Percentiles rank a stretch among this genome's conserved stretches.
phyloP scores from a whole-genome alignment of 805 yeast species.

The Hanseniaspora taiwanica region DNA sequence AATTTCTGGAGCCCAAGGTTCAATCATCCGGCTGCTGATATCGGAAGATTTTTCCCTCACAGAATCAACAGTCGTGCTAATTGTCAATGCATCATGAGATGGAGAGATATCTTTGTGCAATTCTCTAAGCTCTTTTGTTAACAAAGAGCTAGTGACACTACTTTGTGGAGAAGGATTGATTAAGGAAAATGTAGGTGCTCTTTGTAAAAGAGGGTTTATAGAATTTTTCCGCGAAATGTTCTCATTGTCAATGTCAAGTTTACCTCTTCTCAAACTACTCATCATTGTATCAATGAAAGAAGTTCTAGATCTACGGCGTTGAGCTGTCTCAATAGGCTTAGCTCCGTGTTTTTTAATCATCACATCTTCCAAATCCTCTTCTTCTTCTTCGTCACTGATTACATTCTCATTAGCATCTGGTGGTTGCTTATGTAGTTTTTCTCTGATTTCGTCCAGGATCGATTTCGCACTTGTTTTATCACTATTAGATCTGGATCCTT shows the following conservation, averaged over 20 bases:
- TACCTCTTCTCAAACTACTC: slow-evolving; percentile 14
- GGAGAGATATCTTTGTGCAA: background rate
- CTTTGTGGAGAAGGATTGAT: background rate
- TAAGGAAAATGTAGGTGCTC: background rate
- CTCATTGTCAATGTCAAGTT: slow-evolving; percentile 6
- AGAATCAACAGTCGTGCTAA: background rate
- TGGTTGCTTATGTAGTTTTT: background rate
- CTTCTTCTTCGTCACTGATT: slow-evolving; percentile 9
- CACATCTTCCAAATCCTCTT: slow-evolving; percentile 12
- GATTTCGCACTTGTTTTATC: background rate
- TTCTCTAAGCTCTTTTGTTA: background rate
- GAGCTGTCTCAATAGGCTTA: slow-evolving; percentile 1
- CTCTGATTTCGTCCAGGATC: background rate
- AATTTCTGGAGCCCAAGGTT: slow-evolving; percentile 21
- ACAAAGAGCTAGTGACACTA: background rate
- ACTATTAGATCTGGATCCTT: background rate
- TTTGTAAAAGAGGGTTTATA: slow-evolving; percentile 4
- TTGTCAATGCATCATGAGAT: background rate
- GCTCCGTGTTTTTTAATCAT: slow-evolving; percentile 10
- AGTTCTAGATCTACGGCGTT: slow-evolving; percentile 13
- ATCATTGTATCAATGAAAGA: slow-evolving; percentile 23
- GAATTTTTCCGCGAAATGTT: slow-evolving; percentile 2
- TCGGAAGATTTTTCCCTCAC: background rate
- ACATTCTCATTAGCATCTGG: background rate
- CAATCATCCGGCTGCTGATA: too few relatives aligned